Evolutionary conservation across 768 basidiomycete species (phyloP).

Genomic region (Leccinum pellstonianum): DNA sequence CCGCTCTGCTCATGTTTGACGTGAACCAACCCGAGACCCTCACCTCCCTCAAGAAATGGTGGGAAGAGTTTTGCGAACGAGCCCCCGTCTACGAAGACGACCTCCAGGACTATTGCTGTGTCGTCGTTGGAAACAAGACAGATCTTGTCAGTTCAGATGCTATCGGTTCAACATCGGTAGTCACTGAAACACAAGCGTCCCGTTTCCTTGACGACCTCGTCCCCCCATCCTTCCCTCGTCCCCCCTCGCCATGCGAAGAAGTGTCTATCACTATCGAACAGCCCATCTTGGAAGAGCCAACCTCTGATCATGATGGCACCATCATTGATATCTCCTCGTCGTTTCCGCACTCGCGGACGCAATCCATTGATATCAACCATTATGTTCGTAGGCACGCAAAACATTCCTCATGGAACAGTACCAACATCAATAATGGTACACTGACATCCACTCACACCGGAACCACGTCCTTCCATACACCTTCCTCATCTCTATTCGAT

Average conservation of each 20-base stretch:
- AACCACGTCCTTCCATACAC: slow-evolving; percentile 70
- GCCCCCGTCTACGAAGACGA: slow-evolving; percentile 70
- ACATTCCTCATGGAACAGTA: slow-evolving; percentile 47
- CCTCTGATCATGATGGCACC: background rate
- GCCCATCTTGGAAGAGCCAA: slow-evolving; percentile 15
- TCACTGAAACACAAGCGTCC: slow-evolving; percentile 46
- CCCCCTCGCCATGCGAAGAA: slow-evolving; percentile 12
- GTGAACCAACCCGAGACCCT: slow-evolving; percentile 67
- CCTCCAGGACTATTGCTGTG: slow-evolving; percentile 61
- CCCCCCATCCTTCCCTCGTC: slow-evolving; percentile 33
- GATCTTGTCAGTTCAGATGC: slow-evolving; percentile 43
- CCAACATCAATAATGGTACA: slow-evolving; percentile 45
- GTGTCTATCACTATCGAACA: slow-evolving; percentile 15
- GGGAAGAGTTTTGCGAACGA: slow-evolving; percentile 67
- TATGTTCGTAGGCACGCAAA: slow-evolving; percentile 34
- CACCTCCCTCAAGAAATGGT: slow-evolving; percentile 65
- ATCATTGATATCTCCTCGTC: slow-evolving; percentile 24
- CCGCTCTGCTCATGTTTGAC: slow-evolving; percentile 79
- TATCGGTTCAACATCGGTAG: slow-evolving; percentile 18
- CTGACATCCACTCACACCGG: slow-evolving; percentile 57
- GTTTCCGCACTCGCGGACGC: slow-evolving; percentile 19
- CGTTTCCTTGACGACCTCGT: slow-evolving; percentile 59
- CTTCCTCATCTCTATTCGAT: slow-evolving; percentile 75
- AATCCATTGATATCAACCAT: slow-evolving; percentile 27
- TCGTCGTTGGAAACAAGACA: slow-evolving; percentile 76